A percentile compares a stretch with the other conserved stretches of the same genome.
Conservation (phyloP, 139 green algal genomes). For the Coccomyxa sp. region DNA sequence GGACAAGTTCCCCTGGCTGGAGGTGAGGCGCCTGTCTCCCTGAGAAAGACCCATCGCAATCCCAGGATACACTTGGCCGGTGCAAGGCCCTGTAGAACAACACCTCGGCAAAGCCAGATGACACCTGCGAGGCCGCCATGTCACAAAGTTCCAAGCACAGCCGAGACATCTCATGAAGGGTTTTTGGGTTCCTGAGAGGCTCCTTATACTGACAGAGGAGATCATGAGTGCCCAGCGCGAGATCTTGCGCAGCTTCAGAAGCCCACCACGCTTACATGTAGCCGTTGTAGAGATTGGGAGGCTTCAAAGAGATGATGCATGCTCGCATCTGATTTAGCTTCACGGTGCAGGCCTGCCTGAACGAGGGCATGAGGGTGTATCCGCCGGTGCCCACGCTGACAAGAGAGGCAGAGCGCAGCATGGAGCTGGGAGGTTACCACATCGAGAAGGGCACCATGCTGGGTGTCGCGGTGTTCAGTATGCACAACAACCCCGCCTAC, state of each 20-base stretch:
- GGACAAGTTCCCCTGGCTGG: background rate
- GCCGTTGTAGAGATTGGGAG: background rate
- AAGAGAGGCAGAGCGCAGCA: background rate
- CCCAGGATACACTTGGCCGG: background rate
- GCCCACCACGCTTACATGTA: no score
- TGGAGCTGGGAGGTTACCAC: constrained; percentile 7
- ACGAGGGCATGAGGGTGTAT: constrained; percentile 49
- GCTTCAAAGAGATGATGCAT: background rate
- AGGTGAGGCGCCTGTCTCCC: background rate
- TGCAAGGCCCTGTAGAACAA: background rate
- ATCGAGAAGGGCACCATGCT: constrained; percentile 1
- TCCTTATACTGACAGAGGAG: background rate
- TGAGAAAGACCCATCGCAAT: background rate
- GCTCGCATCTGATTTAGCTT: background rate
- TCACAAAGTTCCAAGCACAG: no score
- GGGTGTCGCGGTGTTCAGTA: constrained; percentile 29
- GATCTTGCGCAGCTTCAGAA: no score
- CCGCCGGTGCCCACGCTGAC: constrained; percentile 26
- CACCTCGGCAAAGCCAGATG: no score
- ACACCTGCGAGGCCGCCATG: no score
- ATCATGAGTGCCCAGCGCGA: no score
- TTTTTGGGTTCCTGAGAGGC: no score
- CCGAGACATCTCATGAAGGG: no score
- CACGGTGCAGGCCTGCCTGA: constrained; percentile 32
- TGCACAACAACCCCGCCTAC: constrained; percentile 40